phyloP scores from a whole-genome alignment of 2,329 filamentous ascomycete genomes.

The Aspergillus fumigatiaffinis region DNA sequence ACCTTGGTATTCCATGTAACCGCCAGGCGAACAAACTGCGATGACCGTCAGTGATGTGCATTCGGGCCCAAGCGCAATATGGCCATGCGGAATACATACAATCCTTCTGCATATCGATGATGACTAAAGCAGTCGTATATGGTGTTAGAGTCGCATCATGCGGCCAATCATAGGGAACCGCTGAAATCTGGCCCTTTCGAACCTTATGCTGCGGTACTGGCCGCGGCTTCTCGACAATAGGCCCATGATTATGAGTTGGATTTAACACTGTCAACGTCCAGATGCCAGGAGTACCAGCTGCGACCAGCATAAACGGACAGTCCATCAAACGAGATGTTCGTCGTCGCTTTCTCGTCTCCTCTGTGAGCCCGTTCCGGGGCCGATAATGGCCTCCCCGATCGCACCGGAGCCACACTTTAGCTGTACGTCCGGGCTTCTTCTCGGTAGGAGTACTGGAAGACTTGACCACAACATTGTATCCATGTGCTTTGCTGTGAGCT shows the following conservation, averaged over 20 bases:
- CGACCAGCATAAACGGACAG: slow-evolving; percentile 44
- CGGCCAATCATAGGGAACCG: slow-evolving; percentile 44
- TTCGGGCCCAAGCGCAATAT: neutral
- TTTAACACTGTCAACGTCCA: slow-evolving; percentile 43
- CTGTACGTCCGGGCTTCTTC: slow-evolving; percentile 43
- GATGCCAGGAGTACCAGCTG: slow-evolving; percentile 41
- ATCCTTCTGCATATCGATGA: slow-evolving; percentile 49
- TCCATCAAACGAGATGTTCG: slow-evolving; percentile 43
- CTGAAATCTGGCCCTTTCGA: slow-evolving; percentile 42
- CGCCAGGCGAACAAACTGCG: slow-evolving; percentile 41
- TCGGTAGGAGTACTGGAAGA: slow-evolving; percentile 45
- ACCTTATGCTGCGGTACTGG: slow-evolving; percentile 40
- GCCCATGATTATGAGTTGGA: slow-evolving; percentile 42
- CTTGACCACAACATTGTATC: slow-evolving; percentile 44
- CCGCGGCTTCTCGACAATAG: slow-evolving; percentile 39
- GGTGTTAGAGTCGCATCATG: slow-evolving; percentile 43
- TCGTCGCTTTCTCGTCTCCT: slow-evolving; percentile 43
- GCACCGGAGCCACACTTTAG: slow-evolving; percentile 44
- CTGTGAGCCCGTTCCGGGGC: slow-evolving; percentile 42
- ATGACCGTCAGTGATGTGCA: slow-evolving; percentile 4
- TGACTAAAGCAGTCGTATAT: slow-evolving; percentile 44
- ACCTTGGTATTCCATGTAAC: slow-evolving; percentile 45
- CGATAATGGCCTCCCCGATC: slow-evolving; percentile 44
- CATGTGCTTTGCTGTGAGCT: slow-evolving; percentile 40
- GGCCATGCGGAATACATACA: slow-evolving; percentile 30